Conservation (phyloP, 116 monocot species). For the Cymodocea nodosa region DNA sequence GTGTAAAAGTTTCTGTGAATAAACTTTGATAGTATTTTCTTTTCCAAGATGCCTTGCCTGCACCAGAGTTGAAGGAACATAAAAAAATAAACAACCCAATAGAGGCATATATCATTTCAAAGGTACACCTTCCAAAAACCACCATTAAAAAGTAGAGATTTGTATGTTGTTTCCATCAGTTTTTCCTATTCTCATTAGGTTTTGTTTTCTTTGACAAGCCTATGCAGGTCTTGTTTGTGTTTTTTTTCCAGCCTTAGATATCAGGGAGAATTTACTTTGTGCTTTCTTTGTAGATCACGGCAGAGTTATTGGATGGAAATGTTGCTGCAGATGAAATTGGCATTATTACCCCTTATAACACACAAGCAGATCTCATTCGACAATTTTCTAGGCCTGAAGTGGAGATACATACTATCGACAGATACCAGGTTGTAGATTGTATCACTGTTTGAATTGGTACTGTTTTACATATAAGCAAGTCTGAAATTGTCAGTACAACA, state of each 20-base stretch:
- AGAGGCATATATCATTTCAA: conserved; percentile 63
- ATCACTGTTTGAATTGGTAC: background rate
- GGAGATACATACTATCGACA: conserved; percentile 91
- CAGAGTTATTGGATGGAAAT: conserved; percentile 48
- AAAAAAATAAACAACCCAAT: conserved; percentile 55
- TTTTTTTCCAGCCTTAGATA: too few species aligned
- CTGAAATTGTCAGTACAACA: too few species aligned
- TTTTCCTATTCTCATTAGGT: background rate
- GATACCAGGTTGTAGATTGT: conserved; percentile 88
- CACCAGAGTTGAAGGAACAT: conserved; percentile 41
- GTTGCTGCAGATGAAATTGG: conserved; percentile 55
- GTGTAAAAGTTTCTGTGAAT: background rate
- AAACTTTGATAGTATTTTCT: background rate
- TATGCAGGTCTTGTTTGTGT: too few species aligned
- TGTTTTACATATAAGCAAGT: background rate
- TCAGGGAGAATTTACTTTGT: background rate
- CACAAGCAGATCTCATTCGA: conserved; percentile 65
- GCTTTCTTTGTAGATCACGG: conserved; percentile 27
- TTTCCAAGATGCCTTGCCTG: conserved; percentile 55
- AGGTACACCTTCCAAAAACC: conserved; percentile 28
- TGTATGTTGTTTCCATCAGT: background rate
- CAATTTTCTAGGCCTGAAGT: conserved; percentile 30
- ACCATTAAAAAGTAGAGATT: background rate
- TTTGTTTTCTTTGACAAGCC: background rate
- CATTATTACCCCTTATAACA: conserved; percentile 90